Percentiles rank a stretch among this genome's conserved stretches.
Conservation (phyloP, 306 rosid genomes). For the Corylus heterophylla region DNA sequence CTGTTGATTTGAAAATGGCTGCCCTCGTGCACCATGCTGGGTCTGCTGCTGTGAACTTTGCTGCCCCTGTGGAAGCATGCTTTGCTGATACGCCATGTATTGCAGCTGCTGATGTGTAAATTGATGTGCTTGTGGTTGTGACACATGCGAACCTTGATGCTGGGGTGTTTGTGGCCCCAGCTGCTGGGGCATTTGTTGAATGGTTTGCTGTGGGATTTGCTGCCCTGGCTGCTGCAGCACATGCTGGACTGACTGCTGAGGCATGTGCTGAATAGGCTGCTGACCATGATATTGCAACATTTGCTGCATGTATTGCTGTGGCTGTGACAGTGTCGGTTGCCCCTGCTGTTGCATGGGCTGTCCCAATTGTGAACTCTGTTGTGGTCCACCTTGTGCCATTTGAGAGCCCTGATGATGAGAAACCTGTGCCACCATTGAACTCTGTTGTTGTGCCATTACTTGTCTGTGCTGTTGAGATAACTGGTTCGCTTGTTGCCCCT, state of each 20-base stretch:
- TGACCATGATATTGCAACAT: constrained; percentile 57
- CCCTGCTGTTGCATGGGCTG: constrained; percentile 55
- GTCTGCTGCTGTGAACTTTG: constrained; percentile 54
- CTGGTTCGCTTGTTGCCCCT: constrained; percentile 54
- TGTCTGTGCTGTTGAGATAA: constrained; percentile 63
- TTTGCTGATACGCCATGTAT: constrained; percentile 70
- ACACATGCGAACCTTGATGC: constrained; percentile 51
- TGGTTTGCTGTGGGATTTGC: constrained; percentile 50
- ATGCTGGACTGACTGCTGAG: constrained; percentile 28
- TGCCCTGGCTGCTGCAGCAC: constrained; percentile 51
- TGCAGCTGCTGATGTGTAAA: constrained; percentile 64
- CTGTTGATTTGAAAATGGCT: constrained; percentile 59
- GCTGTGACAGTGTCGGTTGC: constrained; percentile 24
- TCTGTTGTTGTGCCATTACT: constrained; percentile 46
- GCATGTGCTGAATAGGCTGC: constrained; percentile 31
- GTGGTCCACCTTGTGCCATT: constrained; percentile 50
- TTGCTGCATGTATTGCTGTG: constrained; percentile 42
- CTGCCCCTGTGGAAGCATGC: constrained; percentile 52
- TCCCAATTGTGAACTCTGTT: constrained; percentile 44
- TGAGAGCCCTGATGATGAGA: constrained; percentile 59
- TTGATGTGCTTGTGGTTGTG: constrained; percentile 64
- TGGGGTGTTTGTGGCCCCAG: constrained; percentile 58
- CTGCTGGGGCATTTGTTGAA: constrained; percentile 50
- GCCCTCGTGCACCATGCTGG: constrained; percentile 56
- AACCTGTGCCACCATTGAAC: constrained; percentile 36